Conservation (phyloP, 805 yeast species). For the Grigorovia transvaalensis region DNA sequence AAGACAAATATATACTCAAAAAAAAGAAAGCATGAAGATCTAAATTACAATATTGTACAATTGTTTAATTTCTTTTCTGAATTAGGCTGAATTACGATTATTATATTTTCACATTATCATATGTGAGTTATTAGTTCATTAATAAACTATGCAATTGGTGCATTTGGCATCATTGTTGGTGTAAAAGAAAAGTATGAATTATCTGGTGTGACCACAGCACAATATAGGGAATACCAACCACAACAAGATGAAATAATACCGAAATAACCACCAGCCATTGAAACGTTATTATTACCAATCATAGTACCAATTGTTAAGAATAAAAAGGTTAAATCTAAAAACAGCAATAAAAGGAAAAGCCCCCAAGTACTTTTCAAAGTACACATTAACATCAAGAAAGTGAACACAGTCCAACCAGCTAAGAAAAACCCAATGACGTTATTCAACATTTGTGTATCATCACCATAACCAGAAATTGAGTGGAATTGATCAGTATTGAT, state of each 20-base stretch:
- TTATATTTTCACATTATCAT: not conserved
- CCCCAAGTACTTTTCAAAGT: conserved; percentile 52
- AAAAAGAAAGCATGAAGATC: not conserved
- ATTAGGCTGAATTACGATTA: not conserved
- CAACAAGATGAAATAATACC: conserved; percentile 46
- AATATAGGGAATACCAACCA: conserved; percentile 57
- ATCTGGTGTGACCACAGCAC: conserved; percentile 47
- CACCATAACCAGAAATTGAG: conserved; percentile 39
- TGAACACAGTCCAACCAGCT: conserved; percentile 55
- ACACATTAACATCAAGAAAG: conserved; percentile 46
- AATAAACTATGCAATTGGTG: conserved; percentile 24
- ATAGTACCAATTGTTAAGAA: conserved; percentile 42
- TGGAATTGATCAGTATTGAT: conserved; percentile 50
- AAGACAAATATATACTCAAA: not conserved
- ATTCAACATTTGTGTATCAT: conserved; percentile 33
- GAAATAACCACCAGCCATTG: conserved; percentile 52
- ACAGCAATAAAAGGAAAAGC: conserved; percentile 44
- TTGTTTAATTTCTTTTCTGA: not conserved
- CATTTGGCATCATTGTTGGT: conserved; percentile 45
- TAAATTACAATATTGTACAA: not conserved
- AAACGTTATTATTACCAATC: conserved; percentile 34
- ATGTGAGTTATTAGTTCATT: not conserved
- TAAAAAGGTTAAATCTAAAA: conserved; percentile 45
- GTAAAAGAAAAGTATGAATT: conserved; percentile 48
- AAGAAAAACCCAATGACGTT: conserved; percentile 50